A percentile compares a stretch with the other conserved stretches of the same genome.
phyloP scores from a whole-genome alignment of 805 yeast species.

The Sugiyamaella floridensis region DNA sequence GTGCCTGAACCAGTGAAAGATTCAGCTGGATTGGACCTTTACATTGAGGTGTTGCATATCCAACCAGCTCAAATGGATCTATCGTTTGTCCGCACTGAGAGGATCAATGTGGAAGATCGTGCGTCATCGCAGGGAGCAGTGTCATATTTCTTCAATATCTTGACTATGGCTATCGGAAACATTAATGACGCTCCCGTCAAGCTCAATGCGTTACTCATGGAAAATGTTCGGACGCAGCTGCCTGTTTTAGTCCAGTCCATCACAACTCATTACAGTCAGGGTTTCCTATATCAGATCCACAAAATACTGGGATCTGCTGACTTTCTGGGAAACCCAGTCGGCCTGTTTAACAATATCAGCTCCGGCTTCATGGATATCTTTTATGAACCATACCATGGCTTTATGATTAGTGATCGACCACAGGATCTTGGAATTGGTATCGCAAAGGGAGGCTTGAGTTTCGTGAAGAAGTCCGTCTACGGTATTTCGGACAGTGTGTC shows the following conservation, averaged over 20 bases:
- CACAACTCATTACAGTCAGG: constrained; percentile 83
- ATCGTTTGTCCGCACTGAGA: constrained; percentile 85
- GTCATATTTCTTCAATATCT: constrained; percentile 70
- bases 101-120: constrained; percentile 58
- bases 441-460: constrained; percentile 93
- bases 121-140: constrained; percentile 57
- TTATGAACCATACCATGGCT: constrained; percentile 96
- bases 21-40: constrained; percentile 61
- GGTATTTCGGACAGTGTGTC: constrained; percentile 93
- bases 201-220: constrained; percentile 78
- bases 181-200: constrained; percentile 94
- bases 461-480: constrained; percentile 88
- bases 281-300: constrained; percentile 84
- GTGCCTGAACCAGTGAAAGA: constrained; percentile 64
- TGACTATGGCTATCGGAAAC: constrained; percentile 96
- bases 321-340: constrained; percentile 94
- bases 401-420: constrained; percentile 88
- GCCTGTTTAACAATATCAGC: constrained; percentile 83
- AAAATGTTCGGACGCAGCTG: constrained; percentile 80
- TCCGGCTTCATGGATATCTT: constrained; percentile 95
- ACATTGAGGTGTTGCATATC: constrained; percentile 85
- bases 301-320: constrained; percentile 95
- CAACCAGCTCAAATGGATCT: constrained; percentile 87
- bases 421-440: constrained; percentile 91
- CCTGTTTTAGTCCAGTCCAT: constrained; percentile 65